Percentiles rank a stretch among this genome's conserved stretches.
Evolutionary conservation across 2,329 filamentous ascomycete species (phyloP).

Genomic region (Sclerotinia glacialis): DNA sequence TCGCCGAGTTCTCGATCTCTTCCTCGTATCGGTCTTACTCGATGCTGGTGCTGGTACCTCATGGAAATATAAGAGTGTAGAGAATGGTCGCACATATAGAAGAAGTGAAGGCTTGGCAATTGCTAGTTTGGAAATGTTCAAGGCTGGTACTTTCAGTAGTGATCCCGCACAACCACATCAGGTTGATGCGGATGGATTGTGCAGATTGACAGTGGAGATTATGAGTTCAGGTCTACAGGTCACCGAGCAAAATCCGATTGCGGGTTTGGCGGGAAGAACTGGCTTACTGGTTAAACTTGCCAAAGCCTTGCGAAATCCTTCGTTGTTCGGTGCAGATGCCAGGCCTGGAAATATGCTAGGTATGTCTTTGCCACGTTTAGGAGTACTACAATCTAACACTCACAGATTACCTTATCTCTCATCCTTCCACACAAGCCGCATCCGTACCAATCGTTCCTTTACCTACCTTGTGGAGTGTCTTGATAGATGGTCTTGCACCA

Average conservation of each 20-base stretch:
- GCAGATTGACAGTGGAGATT: slow-evolving; percentile 67
- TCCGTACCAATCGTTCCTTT: slow-evolving; percentile 84
- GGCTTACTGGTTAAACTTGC: slow-evolving; percentile 73
- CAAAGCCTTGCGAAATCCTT: slow-evolving; percentile 71
- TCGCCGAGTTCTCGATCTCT: slow-evolving; percentile 72
- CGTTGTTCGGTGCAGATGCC: slow-evolving; percentile 80
- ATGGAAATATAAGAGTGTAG: slow-evolving; percentile 91
- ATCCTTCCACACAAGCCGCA: slow-evolving; percentile 83
- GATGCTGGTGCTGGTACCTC: slow-evolving; percentile 85
- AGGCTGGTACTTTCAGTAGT: slow-evolving; percentile 83
- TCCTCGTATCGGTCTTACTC: slow-evolving; percentile 75
- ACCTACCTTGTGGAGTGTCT: slow-evolving; percentile 83
- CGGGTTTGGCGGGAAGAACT: slow-evolving; percentile 80
- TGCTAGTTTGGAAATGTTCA: slow-evolving; percentile 85
- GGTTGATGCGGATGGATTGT: slow-evolving; percentile 81
- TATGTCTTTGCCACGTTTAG: slow-evolving; percentile 44
- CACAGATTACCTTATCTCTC: slow-evolving; percentile 84
- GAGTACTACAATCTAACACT: slow-evolving; percentile 30
- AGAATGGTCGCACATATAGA: slow-evolving; percentile 77
- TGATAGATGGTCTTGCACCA: slow-evolving; percentile 80
- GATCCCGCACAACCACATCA: slow-evolving; percentile 77
- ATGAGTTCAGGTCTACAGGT: slow-evolving; percentile 85
- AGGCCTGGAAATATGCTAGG: slow-evolving; percentile 93
- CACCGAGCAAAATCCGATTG: slow-evolving; percentile 72
- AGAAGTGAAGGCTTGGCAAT: slow-evolving; percentile 86